These are phyloP conservation scores for Moniliella sp. DNA, from an alignment of 1,284 basidiomycete species.

Conservation along the genomic window DNA sequence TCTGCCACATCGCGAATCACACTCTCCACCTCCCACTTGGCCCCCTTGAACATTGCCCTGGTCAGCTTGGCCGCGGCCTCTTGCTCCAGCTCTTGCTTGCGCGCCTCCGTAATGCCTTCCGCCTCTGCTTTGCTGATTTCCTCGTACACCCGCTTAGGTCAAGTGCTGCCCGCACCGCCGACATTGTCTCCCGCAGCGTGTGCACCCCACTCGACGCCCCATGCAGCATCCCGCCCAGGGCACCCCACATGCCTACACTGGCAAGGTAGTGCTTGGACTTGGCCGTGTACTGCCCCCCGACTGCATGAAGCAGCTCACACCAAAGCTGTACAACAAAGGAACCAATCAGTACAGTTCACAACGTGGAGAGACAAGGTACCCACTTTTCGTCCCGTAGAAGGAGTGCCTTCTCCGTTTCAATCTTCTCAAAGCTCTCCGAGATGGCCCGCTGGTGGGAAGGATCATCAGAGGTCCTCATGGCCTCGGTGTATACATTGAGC, in stretches of 20 bases:
- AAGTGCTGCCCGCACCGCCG: conserved; percentile 24
- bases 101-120: conserved; percentile 64
- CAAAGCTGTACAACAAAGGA: conserved; percentile 47
- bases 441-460: conserved; percentile 44
- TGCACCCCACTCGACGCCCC: conserved; percentile 19
- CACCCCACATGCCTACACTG: conserved; percentile 15
- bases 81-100: conserved; percentile 73
- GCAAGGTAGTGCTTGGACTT: conserved; percentile 29
- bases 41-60: conserved; percentile 41
- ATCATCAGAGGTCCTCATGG: conserved; percentile 48
- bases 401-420: conserved; percentile 27
- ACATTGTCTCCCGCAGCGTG: conserved; percentile 25
- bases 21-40: conserved; percentile 82
- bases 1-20: conserved; percentile 84
- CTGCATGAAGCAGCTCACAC: conserved; percentile 72
- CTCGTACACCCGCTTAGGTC: conserved; percentile 76
- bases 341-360: too few relatives aligned
- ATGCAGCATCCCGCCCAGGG: conserved; percentile 16
- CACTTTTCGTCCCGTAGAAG: conserved; percentile 45
- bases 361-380: neutral
- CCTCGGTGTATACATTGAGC: conserved; percentile 75
- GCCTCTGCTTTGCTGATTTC: conserved; percentile 53
- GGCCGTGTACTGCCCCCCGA: conserved; percentile 64
- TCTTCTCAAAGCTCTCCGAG: conserved; percentile 20
- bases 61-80: conserved; percentile 68